phyloP scores from a whole-genome alignment of 140 eudicot genomes.

The Oenanthe javanica region DNA sequence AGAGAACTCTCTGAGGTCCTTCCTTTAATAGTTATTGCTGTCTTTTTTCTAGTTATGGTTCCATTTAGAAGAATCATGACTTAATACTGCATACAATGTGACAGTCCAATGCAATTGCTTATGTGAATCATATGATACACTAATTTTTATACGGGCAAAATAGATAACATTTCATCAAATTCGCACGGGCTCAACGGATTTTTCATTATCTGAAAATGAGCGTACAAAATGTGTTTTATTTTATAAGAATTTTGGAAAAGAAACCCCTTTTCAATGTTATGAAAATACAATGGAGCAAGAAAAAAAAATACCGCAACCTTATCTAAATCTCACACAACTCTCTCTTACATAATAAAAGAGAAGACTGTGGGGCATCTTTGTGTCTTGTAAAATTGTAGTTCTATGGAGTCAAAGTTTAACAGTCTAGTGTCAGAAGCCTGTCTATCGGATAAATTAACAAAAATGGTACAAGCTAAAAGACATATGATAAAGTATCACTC shows the following conservation, averaged over 20 bases:
- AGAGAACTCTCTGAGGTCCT: too few species aligned
- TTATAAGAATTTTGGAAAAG: background rate
- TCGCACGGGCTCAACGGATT: background rate
- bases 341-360: background rate
- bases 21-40: too few species aligned
- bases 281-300: constrained; percentile 8
- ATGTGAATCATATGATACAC: background rate
- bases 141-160: background rate
- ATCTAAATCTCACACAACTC: constrained; percentile 1
- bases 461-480: constrained; percentile 6
- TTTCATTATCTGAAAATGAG: background rate
- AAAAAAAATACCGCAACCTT: background rate
- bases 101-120: background rate
- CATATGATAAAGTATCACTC: background rate
- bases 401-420: constrained; percentile 11
- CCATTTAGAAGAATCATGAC: too few species aligned
- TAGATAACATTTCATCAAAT: background rate
- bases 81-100: too few species aligned
- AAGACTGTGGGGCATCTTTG: background rate
- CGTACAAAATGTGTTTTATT: background rate
- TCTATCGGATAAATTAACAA: constrained; percentile 7
- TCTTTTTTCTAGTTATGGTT: too few species aligned
- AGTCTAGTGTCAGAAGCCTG: constrained; percentile 4
- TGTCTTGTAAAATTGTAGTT: constrained; percentile 4
- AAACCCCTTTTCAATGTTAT: background rate